phyloP scores from a whole-genome alignment of 2,329 filamentous ascomycete genomes.

The Verticillium tricorpus region DNA sequence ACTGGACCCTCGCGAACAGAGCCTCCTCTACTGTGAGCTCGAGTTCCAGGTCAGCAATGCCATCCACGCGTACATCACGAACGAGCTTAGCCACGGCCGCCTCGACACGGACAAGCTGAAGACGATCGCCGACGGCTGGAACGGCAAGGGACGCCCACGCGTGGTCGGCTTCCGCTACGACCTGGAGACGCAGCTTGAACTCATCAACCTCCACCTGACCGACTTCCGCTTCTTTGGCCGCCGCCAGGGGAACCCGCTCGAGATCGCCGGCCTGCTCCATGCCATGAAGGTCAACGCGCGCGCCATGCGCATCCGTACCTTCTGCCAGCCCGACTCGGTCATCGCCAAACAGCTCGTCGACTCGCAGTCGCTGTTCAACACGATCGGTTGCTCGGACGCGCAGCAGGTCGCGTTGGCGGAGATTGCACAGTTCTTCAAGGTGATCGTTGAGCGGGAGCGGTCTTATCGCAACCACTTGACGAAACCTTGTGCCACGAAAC shows the following conservation, averaged over 20 bases:
- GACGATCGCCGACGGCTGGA: conserved; percentile 47
- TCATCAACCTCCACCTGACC: conserved; percentile 43
- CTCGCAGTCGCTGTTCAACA: conserved; percentile 43
- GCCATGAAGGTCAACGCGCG: conserved; percentile 50
- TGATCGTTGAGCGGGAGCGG: conserved; percentile 43
- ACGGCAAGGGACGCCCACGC: conserved; percentile 45
- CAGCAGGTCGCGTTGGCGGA: conserved; percentile 44
- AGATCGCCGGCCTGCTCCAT: conserved; percentile 44
- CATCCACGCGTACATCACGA: conserved; percentile 46
- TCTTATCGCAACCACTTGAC: conserved; percentile 19
- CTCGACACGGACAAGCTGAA: conserved; percentile 47
- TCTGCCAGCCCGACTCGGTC: conserved; percentile 54
- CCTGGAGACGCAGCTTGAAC: conserved; percentile 55
- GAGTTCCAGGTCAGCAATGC: conserved; percentile 49
- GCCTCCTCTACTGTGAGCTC: conserved; percentile 54
- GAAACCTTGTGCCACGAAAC: background rate
- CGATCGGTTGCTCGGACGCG: conserved; percentile 39
- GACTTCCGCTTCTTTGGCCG: conserved; percentile 53
- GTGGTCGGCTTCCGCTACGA: conserved; percentile 56
- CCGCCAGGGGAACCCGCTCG: conserved; percentile 33
- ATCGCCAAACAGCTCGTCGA: conserved; percentile 55
- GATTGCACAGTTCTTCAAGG: conserved; percentile 50
- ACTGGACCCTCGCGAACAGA: conserved; percentile 51
- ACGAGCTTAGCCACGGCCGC: conserved; percentile 51
- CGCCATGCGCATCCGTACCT: conserved; percentile 48